These are phyloP conservation scores for Diplodia mutila DNA, from an alignment of 2,329 filamentous ascomycete species.

Conservation along the genomic window DNA sequence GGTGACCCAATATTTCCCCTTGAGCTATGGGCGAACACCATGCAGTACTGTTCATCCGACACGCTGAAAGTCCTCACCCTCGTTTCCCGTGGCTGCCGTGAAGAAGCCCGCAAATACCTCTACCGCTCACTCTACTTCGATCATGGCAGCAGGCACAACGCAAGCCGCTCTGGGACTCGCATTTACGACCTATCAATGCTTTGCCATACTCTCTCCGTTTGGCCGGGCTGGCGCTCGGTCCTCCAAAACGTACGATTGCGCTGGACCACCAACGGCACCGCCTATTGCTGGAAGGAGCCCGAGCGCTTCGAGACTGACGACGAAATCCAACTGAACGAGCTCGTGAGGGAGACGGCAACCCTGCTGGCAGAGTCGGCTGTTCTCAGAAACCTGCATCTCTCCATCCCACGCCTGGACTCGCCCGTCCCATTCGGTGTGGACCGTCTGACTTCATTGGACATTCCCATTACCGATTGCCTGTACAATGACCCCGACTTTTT, in stretches of 20 bases:
- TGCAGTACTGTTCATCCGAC: not conserved
- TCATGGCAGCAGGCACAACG: no score
- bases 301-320: not conserved
- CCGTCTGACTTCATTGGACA: not conserved
- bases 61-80: not conserved
- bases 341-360: not conserved
- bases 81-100: not conserved
- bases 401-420: not conserved
- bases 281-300: not conserved
- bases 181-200: not conserved
- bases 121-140: no score
- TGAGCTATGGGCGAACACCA: constrained; percentile 5
- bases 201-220: not conserved
- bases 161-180: not conserved
- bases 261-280: constrained; percentile 2
- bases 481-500: constrained; percentile 2
- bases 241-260: not conserved
- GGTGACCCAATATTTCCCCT: not conserved
- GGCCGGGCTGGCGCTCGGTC: not conserved
- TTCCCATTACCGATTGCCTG: constrained; percentile 4
- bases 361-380: not conserved
- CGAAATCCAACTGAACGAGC: not conserved
- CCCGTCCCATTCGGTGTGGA: not conserved
- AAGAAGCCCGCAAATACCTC: not conserved
- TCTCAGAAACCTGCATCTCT: not conserved